These are phyloP conservation scores for Lasiodiplodia citricola DNA, from an alignment of 2,329 filamentous ascomycete species.

Conservation along the genomic window DNA sequence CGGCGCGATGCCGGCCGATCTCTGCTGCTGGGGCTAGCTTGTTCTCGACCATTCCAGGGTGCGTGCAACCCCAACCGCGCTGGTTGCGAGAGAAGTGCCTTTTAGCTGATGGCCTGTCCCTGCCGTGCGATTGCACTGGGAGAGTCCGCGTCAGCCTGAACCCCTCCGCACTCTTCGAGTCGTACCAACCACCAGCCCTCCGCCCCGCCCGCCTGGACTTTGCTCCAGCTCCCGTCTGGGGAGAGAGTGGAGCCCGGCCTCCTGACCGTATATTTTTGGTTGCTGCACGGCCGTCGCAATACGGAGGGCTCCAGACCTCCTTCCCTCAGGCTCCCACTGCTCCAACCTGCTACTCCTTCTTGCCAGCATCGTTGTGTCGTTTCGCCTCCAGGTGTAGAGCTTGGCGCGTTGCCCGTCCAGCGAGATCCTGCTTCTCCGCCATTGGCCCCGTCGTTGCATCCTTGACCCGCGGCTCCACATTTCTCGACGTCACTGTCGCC, in stretches of 20 bases:
- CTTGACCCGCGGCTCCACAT: conserved; percentile 25
- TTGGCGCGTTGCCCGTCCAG: conserved; percentile 16
- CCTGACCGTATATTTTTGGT: conserved; percentile 24
- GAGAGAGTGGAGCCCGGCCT: conserved; percentile 23
- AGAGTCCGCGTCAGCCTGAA: background rate
- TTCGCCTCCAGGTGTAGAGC: conserved; percentile 16
- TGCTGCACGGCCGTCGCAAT: conserved; percentile 20
- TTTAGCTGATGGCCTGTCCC: conserved; percentile 3
- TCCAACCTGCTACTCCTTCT: conserved; percentile 7
- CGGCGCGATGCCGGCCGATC: conserved; percentile 4
- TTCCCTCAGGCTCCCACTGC: conserved; percentile 7
- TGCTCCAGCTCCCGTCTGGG: background rate
- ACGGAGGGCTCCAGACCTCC: conserved; percentile 6
- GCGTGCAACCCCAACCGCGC: conserved; percentile 22
- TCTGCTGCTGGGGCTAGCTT: conserved; percentile 17
- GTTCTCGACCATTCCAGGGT: conserved; percentile 27
- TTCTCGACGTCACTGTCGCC: conserved; percentile 27
- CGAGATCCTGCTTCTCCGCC: conserved; percentile 19
- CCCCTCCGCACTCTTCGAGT: background rate
- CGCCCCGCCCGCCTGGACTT: background rate
- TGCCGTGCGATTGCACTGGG: background rate
- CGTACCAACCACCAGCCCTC: background rate
- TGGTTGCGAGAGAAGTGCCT: conserved; percentile 1
- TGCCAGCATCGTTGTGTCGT: background rate
- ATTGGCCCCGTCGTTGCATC: conserved; percentile 20